Evolutionary conservation across 2,329 filamentous ascomycete species (phyloP).

Genomic region (Diaporthe longicolla): DNA sequence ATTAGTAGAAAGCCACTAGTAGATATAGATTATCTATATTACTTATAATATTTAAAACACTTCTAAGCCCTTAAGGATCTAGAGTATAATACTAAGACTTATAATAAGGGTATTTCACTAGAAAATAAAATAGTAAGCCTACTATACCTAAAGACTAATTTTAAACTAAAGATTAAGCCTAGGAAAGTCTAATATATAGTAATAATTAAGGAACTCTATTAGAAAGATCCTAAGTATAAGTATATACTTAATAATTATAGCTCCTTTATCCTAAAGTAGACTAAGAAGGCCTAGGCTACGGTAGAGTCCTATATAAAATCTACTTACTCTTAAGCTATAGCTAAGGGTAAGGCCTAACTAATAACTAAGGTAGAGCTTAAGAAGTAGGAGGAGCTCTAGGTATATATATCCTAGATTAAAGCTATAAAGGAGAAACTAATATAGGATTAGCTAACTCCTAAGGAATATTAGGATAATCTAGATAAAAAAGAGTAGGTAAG

Average conservation of each 20-base stretch:
- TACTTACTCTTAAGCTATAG: rapidly evolving
- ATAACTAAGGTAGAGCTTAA: too few species aligned
- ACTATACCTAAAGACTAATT: not conserved
- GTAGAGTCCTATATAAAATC: not conserved
- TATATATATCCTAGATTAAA: too few species aligned
- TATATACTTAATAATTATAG: not conserved
- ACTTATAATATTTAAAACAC: not conserved
- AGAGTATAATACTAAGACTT: not conserved
- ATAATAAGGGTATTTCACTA: not conserved
- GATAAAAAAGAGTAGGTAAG: too few species aligned
- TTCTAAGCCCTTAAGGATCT: not conserved
- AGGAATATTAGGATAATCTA: too few species aligned
- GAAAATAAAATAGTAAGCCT: not conserved
- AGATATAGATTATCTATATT: not conserved
- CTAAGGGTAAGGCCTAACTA: not conserved
- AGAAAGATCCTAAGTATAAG: not conserved
- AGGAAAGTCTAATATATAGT: not conserved
- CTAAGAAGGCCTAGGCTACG: not conserved
- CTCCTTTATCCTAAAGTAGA: not conserved
- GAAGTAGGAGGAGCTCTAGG: too few species aligned
- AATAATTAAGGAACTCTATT: too few species aligned
- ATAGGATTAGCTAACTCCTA: too few species aligned
- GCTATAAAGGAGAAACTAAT: too few species aligned
- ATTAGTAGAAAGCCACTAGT: not conserved
- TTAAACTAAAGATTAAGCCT: not conserved